A percentile compares a stretch with the other conserved stretches of the same genome.
Conservation (phyloP, 2,329 filamentous ascomycete genomes). For the Neonectria sp. region DNA sequence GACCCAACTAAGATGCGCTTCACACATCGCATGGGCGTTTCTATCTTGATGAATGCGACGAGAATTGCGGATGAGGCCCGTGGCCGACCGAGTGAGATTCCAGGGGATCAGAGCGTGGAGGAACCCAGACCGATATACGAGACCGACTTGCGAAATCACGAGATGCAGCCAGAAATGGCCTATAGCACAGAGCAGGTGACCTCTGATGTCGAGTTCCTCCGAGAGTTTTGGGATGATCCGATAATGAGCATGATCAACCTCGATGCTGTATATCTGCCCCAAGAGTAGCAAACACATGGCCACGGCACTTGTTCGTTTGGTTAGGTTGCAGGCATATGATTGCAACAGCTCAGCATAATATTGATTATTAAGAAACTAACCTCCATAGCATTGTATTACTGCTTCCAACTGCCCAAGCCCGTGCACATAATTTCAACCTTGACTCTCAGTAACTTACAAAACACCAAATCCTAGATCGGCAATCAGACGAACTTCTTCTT, state of each 20-base stretch:
- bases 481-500: not conserved
- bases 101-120: not conserved
- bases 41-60: slow-evolving; percentile 28
- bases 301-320: not conserved
- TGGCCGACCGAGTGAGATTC: slow-evolving; percentile 26
- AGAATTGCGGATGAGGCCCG: slow-evolving; percentile 34
- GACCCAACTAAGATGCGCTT: slow-evolving; percentile 19
- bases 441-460: not conserved
- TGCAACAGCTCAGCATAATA: not conserved
- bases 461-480: not conserved
- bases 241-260: slow-evolving; percentile 33
- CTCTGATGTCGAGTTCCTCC: slow-evolving; percentile 17
- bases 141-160: not conserved
- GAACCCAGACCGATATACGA: not conserved
- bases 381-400: not conserved
- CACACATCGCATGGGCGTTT: slow-evolving; percentile 38
- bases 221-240: slow-evolving; percentile 35
- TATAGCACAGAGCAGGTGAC: slow-evolving; percentile 16
- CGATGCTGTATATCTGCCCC: slow-evolving; percentile 12
- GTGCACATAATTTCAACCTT: not conserved
- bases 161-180: not conserved
- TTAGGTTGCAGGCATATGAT: not conserved
- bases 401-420: not conserved
- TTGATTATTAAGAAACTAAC: not conserved
- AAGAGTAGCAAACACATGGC: slow-evolving; percentile 2